Conservation (phyloP, 768 basidiomycete genomes). For the Tubosaeta sp. region DNA sequence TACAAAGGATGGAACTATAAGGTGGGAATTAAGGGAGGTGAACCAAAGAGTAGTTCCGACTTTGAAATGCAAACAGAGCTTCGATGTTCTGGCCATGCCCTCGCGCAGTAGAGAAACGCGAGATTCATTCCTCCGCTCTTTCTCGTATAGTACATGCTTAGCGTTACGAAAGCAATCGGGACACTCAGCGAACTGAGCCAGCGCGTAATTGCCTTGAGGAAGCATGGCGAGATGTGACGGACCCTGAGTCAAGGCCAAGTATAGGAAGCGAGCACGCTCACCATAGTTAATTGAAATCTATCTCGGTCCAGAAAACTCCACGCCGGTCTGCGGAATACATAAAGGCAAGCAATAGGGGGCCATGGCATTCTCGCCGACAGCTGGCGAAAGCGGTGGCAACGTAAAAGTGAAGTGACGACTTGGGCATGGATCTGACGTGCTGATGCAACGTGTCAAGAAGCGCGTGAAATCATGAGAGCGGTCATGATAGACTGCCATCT, state of each 20-base stretch:
- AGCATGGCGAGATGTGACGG: slow-evolving; percentile 21
- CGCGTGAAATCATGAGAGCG: slow-evolving; percentile 32
- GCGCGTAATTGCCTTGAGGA: slow-evolving; percentile 36
- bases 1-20: slow-evolving; percentile 26
- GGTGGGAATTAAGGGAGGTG: slow-evolving; percentile 26
- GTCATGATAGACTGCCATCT: slow-evolving; percentile 31
- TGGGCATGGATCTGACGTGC: slow-evolving; percentile 32
- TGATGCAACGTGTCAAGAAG: slow-evolving; percentile 34
- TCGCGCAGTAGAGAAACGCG: slow-evolving; percentile 30
- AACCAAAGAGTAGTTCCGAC: slow-evolving; percentile 24
- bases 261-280: slow-evolving; percentile 21
- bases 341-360: slow-evolving; percentile 31
- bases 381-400: slow-evolving; percentile 23
- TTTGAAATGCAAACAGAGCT: slow-evolving; percentile 34
- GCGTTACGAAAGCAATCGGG: slow-evolving; percentile 32
- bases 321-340: slow-evolving; percentile 34
- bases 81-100: slow-evolving; percentile 35
- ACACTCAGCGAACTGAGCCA: slow-evolving; percentile 35
- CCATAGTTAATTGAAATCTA: slow-evolving; percentile 31
- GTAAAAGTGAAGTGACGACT: slow-evolving; percentile 30
- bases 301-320: slow-evolving; percentile 32
- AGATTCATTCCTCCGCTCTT: slow-evolving; percentile 34
- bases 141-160: slow-evolving; percentile 28
- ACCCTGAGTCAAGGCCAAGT: slow-evolving; percentile 25
- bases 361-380: slow-evolving; percentile 24